Base-by-base conservation (phyloP, 2,329 filamentous ascomycete species). In the Orbilia quercus region DNA sequence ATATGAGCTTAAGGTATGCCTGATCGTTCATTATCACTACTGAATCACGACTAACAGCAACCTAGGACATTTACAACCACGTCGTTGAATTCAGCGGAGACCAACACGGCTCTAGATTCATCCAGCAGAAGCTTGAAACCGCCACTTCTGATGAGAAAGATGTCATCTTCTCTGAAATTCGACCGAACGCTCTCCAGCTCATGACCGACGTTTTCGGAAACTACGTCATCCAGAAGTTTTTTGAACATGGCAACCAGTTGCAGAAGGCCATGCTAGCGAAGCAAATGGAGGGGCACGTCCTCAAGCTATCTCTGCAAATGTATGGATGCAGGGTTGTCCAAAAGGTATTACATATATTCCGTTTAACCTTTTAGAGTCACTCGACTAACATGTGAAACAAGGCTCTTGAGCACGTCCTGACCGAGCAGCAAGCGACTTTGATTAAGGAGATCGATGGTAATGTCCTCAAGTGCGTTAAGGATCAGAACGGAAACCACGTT, bases 131-230 rank as follows among this genome's bases (percentile, higher is more conserved):
- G 81, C 85, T 99, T 1, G 91, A 95, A 80, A 90, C 88, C 1
- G 95, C 95, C 63, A 97, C 96, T 79, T 96, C 92, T 78, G 95
- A 98, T 74, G 94, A 97, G 79, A 98, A 97, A 81, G 91, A 96
- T 31, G 89, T 89, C 64, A 87, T 98, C 0, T 98, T 97, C 83
- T 84, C 85, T 0, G 95, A 98, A 80, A 92, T 99, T 48, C 86
- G 91, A 77, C 87, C 88, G 0, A 95, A 99, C 76, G 88, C 90
- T 1, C 81, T 96, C 28, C 92, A 94, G 78, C 83, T 99, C 51
- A 97, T 96, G 92, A 94, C 90, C 48, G 95, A 98, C 80, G 90
- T 98, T 0, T 99, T 97, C 79, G 95, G 95, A 60, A 99, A 99
- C 80, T 99, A 98, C 79, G 95, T 99, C 36, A 93, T 98, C 40